Evolutionary conservation across 768 basidiomycete genomes (phyloP), one percentile per base, ranked within the genome.

Genomic region (Amylocystis lapponica): DNA sequence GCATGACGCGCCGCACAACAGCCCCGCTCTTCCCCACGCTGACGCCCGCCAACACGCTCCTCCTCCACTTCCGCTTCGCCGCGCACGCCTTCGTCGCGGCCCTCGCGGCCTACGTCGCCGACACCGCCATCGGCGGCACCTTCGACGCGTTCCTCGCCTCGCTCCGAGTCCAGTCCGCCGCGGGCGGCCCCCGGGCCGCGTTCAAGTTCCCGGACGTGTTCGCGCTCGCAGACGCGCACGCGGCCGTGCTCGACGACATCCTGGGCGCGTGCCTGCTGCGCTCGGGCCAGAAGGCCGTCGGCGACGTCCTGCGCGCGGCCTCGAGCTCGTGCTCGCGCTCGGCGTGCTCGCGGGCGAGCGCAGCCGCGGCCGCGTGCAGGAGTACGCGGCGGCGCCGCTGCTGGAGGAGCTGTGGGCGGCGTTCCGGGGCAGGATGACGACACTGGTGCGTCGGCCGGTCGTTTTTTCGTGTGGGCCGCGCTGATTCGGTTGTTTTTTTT

Each of bases 91-190:
- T 93, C 64, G 67, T 91, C 29, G 68, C 66, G 14, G 71, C 67
- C n/a, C 67, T 94, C 23, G 76, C 77, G 3, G 66, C 74, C 26
- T 91, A 94, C 51, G 69, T 90, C 17, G 82, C 83, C 42, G 87
- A 91, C 59, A 78, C 76, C n/a, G 91, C 80, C 2, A 89, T 95
- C 45, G 75, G 80, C 11, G 78, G 78, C 22, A 83, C 86, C 55
- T 86, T 89, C 50, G 78, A 82, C 47, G 69, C 74, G 1, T 90
- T 94, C 65, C 59, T 87, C 12, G 37, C 36, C 26, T n/a, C n/a
- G n/a, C n/a, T n/a, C n/a, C n/a, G n/a, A 53, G 50, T 5, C 47
- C 63, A 4, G 20, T 33, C 36, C 3, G 31, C 41, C 20, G 36
- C 37, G 7, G 17, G 31, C 10, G 2, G 27, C 21, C 2, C 8